These are phyloP conservation scores for Aspergillus baeticus DNA, from an alignment of 495 filamentous ascomycete genomes.

Conservation along the genomic window DNA sequence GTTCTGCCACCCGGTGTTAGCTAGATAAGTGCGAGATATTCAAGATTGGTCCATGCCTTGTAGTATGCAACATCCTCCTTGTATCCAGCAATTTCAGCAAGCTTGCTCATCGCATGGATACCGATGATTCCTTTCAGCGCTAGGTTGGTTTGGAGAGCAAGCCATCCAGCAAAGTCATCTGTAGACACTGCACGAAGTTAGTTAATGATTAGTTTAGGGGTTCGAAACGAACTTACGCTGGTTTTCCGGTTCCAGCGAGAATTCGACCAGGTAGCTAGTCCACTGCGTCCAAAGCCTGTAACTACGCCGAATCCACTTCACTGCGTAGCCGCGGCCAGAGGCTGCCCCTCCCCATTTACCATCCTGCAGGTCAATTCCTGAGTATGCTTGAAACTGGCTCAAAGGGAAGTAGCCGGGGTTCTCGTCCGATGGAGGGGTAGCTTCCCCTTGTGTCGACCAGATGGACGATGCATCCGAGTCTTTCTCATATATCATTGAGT, in stretches of 20 bases:
- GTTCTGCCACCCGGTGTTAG: constrained; percentile 33
- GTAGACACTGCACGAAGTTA: constrained; percentile 59
- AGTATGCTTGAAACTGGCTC: constrained; percentile 36
- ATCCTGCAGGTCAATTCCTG: constrained; percentile 49
- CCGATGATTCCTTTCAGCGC: constrained; percentile 93
- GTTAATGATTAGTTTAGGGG: not conserved
- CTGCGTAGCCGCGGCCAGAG: constrained; percentile 48
- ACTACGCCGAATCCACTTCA: constrained; percentile 59
- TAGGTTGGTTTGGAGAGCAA: constrained; percentile 89
- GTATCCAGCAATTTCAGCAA: constrained; percentile 70
- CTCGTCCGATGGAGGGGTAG: constrained; percentile 18
- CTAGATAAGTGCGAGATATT: not conserved
- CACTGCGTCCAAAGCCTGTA: constrained; percentile 89
- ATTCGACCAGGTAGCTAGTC: constrained; percentile 89
- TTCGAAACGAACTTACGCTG: constrained; percentile 53
- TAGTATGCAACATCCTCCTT: constrained; percentile 66
- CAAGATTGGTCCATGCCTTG: constrained; percentile 32
- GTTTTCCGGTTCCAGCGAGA: constrained; percentile 77
- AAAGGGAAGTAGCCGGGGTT: constrained; percentile 40
- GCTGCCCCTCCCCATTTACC: constrained; percentile 51
- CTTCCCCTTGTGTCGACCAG: constrained; percentile 43
- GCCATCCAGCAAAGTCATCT: constrained; percentile 94
- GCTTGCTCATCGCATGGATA: constrained; percentile 89
- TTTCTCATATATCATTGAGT: constrained; percentile 70
- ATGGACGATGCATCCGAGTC: constrained; percentile 52